These are phyloP conservation scores for Cladosporium colombiae DNA, from an alignment of 2,329 filamentous ascomycete genomes.

Conservation along the genomic window DNA sequence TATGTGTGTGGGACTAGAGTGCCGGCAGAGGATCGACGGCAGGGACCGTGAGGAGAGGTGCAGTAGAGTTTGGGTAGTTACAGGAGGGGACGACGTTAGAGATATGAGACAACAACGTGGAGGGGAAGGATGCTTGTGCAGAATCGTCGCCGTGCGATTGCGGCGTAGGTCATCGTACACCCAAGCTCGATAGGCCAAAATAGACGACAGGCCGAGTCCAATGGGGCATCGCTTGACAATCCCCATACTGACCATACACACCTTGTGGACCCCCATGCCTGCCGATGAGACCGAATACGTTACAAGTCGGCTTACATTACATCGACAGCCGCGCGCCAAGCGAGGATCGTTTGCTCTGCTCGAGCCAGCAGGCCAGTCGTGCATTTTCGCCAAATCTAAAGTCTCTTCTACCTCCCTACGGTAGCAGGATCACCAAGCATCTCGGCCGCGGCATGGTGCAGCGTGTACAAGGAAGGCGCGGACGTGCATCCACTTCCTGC, in stretches of 20 bases:
- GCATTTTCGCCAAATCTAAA: constrained; percentile 3
- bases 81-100: constrained; percentile 14
- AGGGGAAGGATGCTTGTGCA: constrained; percentile 19
- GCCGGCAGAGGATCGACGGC: constrained; percentile 15
- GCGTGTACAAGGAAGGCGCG: not conserved
- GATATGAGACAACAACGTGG: constrained; percentile 17
- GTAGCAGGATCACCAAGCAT: constrained; percentile 20
- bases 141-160: constrained; percentile 4
- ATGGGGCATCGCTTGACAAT: constrained; percentile 17
- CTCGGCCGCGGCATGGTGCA: constrained; percentile 14
- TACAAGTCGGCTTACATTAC: constrained; percentile 20
- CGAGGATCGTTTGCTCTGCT: constrained; percentile 6
- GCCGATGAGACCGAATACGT: constrained; percentile 20
- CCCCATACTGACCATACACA: constrained; percentile 15
- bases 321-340: constrained; percentile 18
- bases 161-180: constrained; percentile 10
- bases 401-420: constrained; percentile 7
- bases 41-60: constrained; percentile 13
- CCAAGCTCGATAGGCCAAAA: constrained; percentile 13
- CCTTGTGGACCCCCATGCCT: constrained; percentile 13
- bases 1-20: not conserved
- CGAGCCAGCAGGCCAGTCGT: constrained; percentile 15
- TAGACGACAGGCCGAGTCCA: constrained; percentile 20
- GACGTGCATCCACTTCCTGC: constrained; percentile 9
- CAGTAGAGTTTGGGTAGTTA: constrained; percentile 8